Percentiles rank a stretch among this genome's conserved stretches.
phyloP scores from a whole-genome alignment of 305 asterid species.

The Fraxinus dipetala region DNA sequence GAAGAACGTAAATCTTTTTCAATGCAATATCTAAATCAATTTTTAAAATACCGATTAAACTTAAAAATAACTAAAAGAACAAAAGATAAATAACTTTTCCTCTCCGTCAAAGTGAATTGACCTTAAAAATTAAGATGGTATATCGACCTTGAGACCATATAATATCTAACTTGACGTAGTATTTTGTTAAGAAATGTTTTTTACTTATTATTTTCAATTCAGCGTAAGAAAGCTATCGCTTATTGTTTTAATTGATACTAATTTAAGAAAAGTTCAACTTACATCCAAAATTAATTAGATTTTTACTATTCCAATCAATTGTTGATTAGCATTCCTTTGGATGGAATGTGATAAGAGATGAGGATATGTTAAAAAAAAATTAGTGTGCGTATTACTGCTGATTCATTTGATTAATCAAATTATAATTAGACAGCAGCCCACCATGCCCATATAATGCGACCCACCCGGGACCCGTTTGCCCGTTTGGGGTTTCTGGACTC shows the following conservation, averaged over 20 bases:
- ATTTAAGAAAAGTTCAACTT: background rate
- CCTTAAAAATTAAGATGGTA: background rate
- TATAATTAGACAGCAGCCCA: background rate
- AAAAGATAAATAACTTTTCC: too few relatives aligned
- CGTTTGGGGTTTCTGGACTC: background rate
- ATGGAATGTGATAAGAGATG: background rate
- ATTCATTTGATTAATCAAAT: background rate
- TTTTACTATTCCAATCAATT: background rate
- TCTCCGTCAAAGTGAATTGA: background rate
- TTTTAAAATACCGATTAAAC: too few relatives aligned
- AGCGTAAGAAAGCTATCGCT: background rate
- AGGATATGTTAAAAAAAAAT: background rate
- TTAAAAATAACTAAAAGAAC: too few relatives aligned
- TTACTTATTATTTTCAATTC: background rate
- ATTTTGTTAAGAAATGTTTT: background rate
- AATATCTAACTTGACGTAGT: background rate
- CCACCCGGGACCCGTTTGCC: conserved; percentile 1
- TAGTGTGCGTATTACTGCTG: background rate
- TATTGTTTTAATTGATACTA: too few relatives aligned
- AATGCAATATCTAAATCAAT: too few relatives aligned
- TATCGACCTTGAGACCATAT: background rate
- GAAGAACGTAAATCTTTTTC: too few relatives aligned
- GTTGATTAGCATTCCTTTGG: background rate
- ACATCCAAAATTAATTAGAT: background rate
- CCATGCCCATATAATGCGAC: background rate